Evolutionary conservation across 345 rosid species (phyloP).

Genomic region (Cochlearia excelsa): DNA sequence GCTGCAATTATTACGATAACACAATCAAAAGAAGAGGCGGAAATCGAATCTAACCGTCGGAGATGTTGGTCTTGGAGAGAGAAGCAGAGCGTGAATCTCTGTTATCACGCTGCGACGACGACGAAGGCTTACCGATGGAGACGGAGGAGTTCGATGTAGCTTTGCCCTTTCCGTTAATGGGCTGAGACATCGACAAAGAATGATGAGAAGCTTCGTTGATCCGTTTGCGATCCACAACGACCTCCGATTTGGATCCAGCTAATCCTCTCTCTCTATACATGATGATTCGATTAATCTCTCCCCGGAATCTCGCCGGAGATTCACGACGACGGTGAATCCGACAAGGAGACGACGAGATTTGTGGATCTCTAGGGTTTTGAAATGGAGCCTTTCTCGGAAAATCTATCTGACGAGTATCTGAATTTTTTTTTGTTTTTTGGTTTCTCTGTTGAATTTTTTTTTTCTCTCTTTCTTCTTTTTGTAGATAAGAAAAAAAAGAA

Average conservation of each 20-base stretch:
- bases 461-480: too few species aligned
- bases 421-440: too few species aligned
- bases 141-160: slow-evolving; percentile 42
- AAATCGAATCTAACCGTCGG: slow-evolving; percentile 51
- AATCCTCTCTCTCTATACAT: slow-evolving; percentile 47
- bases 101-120: slow-evolving; percentile 31
- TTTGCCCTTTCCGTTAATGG: slow-evolving; percentile 63
- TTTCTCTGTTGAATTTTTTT: too few species aligned
- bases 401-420: too few species aligned
- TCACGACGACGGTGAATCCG: slow-evolving; percentile 16
- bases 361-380: slow-evolving; percentile 27
- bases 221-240: slow-evolving; percentile 71
- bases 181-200: slow-evolving; percentile 70
- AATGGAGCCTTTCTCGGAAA: neutral
- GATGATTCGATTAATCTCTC: slow-evolving; percentile 9
- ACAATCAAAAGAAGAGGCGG: neutral
- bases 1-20: neutral
- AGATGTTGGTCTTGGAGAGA: slow-evolving; percentile 53
- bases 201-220: slow-evolving; percentile 62
- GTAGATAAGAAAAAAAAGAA: neutral
- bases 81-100: slow-evolving; percentile 53
- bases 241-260: slow-evolving; percentile 67
- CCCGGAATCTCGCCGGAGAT: slow-evolving; percentile 20
- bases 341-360: neutral
- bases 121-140: slow-evolving; percentile 53